Evolutionary conservation across 768 basidiomycete species (phyloP), one percentile per base, ranked within the genome.

Genomic region (Cyclocybe aegerita): DNA sequence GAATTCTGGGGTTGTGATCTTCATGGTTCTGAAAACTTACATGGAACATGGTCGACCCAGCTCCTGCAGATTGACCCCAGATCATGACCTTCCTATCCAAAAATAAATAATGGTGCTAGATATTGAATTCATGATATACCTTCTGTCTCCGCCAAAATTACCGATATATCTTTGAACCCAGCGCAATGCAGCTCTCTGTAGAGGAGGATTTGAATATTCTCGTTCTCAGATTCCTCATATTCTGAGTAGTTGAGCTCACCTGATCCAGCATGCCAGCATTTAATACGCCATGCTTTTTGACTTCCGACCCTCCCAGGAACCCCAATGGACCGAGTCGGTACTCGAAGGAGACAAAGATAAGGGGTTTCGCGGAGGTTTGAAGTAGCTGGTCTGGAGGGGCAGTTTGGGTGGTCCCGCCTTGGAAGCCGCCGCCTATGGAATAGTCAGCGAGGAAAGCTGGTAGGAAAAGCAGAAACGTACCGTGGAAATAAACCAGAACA

Each of bases 401-500:
- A 38, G 63, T 65, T 45, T 64, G 67, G 8, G 67, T 68, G 39
- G 61, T 66, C 17, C 74, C 75, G 4, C 49, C 53, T 60, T 73
- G 70, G 39, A 72, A 75, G 9, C 75, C 75, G 3, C 75, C 75
- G 23, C 75, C 74, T 76, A 36, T 30, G 17, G 15, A 40, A 39
- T 16, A 5, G 5, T n/a, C 39, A 7, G 12, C 15, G 29, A 9
- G 39, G n/a, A 12, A 39, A 14, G 6, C 41, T 11, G 10, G 9
- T 30, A 17, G 5, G n/a, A 9, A 43, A 33, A 23, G 0, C 10
- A 42, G 42, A 39, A 36, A 42, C 38, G 17, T 12, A 71, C 74
- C 75, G 51, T 76, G 72, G 50, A 76, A 72, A 62, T 63, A 76
- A 7, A 75, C 69, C 60, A 76, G 52, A 16, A 76, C 72, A 0